Conservation (phyloP, 495 filamentous ascomycete genomes). For the Antarctomyces pellizariae region DNA sequence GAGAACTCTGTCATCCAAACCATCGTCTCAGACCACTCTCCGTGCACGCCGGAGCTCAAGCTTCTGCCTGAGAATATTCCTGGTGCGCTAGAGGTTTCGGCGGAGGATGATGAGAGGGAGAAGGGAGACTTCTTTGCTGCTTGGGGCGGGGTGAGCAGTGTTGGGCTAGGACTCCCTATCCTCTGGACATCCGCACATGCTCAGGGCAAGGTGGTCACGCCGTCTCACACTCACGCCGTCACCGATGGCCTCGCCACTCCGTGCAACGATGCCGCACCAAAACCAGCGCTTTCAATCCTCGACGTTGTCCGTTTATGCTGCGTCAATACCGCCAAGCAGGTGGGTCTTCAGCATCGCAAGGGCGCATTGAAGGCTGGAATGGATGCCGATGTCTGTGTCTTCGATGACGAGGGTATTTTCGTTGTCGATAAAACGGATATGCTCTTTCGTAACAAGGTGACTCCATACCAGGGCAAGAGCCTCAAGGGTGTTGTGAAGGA, state of each 20-base stretch:
- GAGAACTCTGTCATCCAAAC: conserved; percentile 68
- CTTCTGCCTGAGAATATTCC: conserved; percentile 47
- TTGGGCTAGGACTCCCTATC: conserved; percentile 78
- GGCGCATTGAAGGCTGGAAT: conserved; percentile 64
- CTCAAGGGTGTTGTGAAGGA: conserved; percentile 66
- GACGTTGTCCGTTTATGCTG: conserved; percentile 72
- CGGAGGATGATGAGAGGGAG: conserved; percentile 13
- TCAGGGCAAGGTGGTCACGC: conserved; percentile 24
- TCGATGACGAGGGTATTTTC: conserved; percentile 67
- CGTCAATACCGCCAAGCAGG: conserved; percentile 72
- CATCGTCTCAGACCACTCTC: conserved; percentile 89
- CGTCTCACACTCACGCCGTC: conserved; percentile 17
- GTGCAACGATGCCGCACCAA: not conserved
- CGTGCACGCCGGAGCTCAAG: conserved; percentile 88
- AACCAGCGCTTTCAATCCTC: conserved; percentile 20
- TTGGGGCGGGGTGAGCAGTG: conserved; percentile 90
- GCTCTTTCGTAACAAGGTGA: conserved; percentile 90
- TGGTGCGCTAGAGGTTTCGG: conserved; percentile 3
- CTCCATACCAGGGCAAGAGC: conserved; percentile 67
- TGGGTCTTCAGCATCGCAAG: conserved; percentile 64
- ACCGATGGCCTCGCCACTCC: conserved; percentile 15
- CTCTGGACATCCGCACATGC: conserved; percentile 56
- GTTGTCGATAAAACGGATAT: conserved; percentile 39
- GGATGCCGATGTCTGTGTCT: conserved; percentile 83
- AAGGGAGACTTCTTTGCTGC: conserved; percentile 79